Conservation (phyloP, 1,284 basidiomycete species). For the Cystobasidium pallidum region DNA sequence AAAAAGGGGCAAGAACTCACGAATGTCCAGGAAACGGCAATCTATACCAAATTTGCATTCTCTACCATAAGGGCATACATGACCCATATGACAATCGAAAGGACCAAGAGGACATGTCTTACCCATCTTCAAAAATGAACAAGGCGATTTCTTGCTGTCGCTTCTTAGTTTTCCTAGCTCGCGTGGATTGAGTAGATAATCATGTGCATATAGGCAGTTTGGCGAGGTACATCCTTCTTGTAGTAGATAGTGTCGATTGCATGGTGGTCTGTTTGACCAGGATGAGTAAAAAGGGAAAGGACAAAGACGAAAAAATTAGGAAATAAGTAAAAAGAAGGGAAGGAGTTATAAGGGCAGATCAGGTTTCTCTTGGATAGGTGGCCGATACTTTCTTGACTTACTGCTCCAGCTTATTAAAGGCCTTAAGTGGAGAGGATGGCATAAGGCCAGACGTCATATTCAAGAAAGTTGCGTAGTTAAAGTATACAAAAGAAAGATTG, state of each 20-base stretch:
- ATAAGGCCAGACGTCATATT: no score
- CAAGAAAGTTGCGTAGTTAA: no score
- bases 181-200: constrained; percentile 16
- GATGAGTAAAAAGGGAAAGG: no score
- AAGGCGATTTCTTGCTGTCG: constrained; percentile 39
- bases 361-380: no score
- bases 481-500: background rate
- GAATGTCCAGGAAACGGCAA: constrained; percentile 26
- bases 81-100: constrained; percentile 41
- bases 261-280: constrained; percentile 31
- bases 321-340: no score
- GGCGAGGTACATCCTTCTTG: constrained; percentile 6
- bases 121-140: constrained; percentile 7
- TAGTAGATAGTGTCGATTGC: constrained; percentile 36
- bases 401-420: constrained; percentile 7
- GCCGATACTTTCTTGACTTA: no score
- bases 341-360: no score
- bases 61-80: constrained; percentile 32
- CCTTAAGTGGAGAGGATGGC: background rate
- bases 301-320: no score
- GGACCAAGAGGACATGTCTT: constrained; percentile 4
- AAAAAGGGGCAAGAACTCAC: background rate
- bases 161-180: constrained; percentile 12
- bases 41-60: constrained; percentile 27
- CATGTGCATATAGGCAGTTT: constrained; percentile 29